Conservation (phyloP, 257 asterid species). For the Knoxia roxburghii region DNA sequence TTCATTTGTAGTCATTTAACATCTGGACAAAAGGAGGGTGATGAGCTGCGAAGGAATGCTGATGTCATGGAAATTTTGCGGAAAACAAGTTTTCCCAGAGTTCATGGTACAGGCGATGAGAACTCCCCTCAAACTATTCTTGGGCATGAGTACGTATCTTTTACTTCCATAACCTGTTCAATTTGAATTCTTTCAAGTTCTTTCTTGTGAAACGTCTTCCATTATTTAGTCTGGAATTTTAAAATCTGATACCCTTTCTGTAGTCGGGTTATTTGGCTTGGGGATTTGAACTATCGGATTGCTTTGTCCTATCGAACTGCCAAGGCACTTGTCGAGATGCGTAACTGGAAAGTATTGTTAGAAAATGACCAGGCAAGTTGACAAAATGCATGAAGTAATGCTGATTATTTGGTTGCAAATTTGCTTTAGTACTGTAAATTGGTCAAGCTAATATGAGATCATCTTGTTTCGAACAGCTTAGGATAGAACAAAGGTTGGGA, state of each 20-base stretch:
- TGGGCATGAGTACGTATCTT: conserved; percentile 76
- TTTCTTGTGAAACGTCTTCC: background rate
- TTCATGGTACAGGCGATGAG: conserved; percentile 57
- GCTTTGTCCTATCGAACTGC: conserved; percentile 85
- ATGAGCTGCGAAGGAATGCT: conserved; percentile 84
- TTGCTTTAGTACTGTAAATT: background rate
- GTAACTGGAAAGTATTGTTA: conserved; percentile 85
- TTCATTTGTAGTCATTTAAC: conserved; percentile 89
- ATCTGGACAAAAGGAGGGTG: conserved; percentile 99
- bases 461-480: conserved; percentile 50
- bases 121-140: conserved; percentile 86
- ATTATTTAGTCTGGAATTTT: background rate
- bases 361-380: conserved; percentile 89
- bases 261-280: conserved; percentile 96
- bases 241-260: conserved; percentile 15
- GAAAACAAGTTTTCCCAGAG: conserved; percentile 93
- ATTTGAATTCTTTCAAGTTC: background rate
- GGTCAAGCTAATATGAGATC: background rate
- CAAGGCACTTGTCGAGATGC: conserved; percentile 97
- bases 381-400: background rate
- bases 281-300: conserved; percentile 89
- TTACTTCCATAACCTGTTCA: background rate
- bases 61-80: conserved; percentile 95
- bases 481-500: conserved; percentile 64
- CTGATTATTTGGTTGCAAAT: background rate